These are phyloP conservation scores for Termitomyces sp. DNA, from an alignment of 768 basidiomycete species.

Conservation along the genomic window DNA sequence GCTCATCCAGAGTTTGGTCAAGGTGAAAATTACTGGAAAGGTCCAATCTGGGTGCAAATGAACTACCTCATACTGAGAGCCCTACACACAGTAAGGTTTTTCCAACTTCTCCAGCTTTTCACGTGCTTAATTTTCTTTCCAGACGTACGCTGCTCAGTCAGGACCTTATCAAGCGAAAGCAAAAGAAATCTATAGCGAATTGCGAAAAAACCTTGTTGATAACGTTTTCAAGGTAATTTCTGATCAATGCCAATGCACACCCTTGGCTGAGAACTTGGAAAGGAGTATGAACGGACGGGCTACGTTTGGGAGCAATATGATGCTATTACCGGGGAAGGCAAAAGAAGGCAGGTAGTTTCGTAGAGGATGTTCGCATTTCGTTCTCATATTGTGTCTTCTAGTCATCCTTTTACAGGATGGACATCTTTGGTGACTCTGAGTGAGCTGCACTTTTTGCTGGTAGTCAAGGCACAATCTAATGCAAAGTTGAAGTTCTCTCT, in stretches of 20 bases:
- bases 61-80: slow-evolving; percentile 86
- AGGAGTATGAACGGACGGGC: slow-evolving; percentile 92
- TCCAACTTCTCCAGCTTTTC: neutral
- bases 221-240: slow-evolving; percentile 63
- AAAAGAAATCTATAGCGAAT: slow-evolving; percentile 69
- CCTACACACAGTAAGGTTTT: slow-evolving; percentile 58
- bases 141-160: slow-evolving; percentile 73
- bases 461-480: neutral
- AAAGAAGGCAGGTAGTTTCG: slow-evolving; percentile 58
- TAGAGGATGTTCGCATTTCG: neutral
- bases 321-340: slow-evolving; percentile 74
- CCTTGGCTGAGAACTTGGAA: neutral
- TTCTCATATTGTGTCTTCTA: slow-evolving; percentile 22
- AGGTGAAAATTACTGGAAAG: slow-evolving; percentile 97
- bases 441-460: slow-evolving; percentile 38
- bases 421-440: slow-evolving; percentile 86
- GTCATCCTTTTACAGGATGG: slow-evolving; percentile 98
- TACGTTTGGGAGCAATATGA: slow-evolving; percentile 99
- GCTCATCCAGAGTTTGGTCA: slow-evolving; percentile 86
- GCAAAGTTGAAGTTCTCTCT: slow-evolving; percentile 19
- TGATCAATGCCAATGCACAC: neutral
- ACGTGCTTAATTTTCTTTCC: neutral
- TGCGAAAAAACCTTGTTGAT: slow-evolving; percentile 78
- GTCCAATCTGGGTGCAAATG: slow-evolving; percentile 97
- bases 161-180: slow-evolving; percentile 83